Conservation (phyloP, 2,329 filamentous ascomycete species). For the Calonectria pauciramosa region DNA sequence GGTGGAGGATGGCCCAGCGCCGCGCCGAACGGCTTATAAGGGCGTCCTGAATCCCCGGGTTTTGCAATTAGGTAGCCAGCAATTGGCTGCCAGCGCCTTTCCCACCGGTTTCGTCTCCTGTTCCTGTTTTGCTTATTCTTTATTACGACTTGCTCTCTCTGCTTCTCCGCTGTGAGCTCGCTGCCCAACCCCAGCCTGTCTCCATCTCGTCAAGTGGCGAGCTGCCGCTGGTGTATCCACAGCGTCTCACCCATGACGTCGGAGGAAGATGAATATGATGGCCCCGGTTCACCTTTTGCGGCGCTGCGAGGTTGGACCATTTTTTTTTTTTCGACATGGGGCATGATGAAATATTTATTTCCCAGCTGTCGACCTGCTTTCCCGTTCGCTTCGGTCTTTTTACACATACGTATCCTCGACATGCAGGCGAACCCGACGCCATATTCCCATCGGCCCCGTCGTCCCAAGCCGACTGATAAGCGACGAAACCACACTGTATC, state of each 20-base stretch:
- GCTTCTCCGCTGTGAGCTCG: not conserved
- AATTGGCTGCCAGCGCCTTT: not conserved
- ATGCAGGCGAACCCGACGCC: not conserved
- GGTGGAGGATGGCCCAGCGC: not conserved
- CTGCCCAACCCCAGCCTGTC: not conserved
- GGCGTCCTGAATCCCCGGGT: not conserved
- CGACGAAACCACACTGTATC: not conserved
- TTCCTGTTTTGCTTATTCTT: not conserved
- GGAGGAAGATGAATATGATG: not conserved
- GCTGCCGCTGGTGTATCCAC: not conserved
- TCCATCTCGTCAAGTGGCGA: not conserved
- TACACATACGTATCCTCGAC: not conserved
- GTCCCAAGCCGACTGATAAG: not conserved
- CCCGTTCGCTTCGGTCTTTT: not conserved
- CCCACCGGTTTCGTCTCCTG: not conserved
- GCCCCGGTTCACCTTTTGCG: not conserved
- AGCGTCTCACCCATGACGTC: slow-evolving; percentile 5
- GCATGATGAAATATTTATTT: not conserved
- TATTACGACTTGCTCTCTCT: not conserved
- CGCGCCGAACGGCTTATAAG: slow-evolving; percentile 10
- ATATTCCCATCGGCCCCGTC: not conserved
- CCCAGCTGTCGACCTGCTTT: not conserved
- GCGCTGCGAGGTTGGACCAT: not conserved
- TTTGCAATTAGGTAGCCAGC: slow-evolving; percentile 3
- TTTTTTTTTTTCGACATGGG: not conserved